Evolutionary conservation across 805 yeast genomes (phyloP).

Genomic region (Grigorovia transvaalensis): DNA sequence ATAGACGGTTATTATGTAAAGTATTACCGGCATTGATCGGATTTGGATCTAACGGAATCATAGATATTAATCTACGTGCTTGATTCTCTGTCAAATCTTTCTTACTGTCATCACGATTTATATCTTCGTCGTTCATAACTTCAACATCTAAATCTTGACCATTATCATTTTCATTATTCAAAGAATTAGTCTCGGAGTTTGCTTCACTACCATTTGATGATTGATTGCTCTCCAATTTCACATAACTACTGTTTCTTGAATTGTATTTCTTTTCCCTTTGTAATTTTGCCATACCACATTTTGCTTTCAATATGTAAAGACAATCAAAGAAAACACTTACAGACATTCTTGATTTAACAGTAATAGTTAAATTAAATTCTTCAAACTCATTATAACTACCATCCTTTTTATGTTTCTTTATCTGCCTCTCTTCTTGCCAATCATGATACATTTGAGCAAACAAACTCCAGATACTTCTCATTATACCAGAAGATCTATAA

Average conservation of each 20-base stretch:
- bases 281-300: slow-evolving; percentile 74
- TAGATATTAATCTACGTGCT: slow-evolving; percentile 64
- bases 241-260: neutral
- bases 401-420: neutral
- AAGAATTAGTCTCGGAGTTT: slow-evolving; percentile 3
- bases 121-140: slow-evolving; percentile 28
- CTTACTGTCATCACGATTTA: neutral
- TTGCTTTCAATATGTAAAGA: slow-evolving; percentile 71
- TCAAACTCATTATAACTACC: neutral
- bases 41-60: slow-evolving; percentile 75
- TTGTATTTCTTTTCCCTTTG: slow-evolving; percentile 24
- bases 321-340: slow-evolving; percentile 91
- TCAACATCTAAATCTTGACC: slow-evolving; percentile 23
- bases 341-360: slow-evolving; percentile 75
- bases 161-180: neutral
- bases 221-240: too few relatives aligned
- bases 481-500: slow-evolving; percentile 83
- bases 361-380: slow-evolving; percentile 35
- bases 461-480: slow-evolving; percentile 89
- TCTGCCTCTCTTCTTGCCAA: slow-evolving; percentile 10
- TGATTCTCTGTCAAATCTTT: slow-evolving; percentile 1
- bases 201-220: neutral
- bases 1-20: slow-evolving; percentile 7
- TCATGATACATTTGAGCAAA: slow-evolving; percentile 56
- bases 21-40: slow-evolving; percentile 41